Evolutionary conservation across 257 asterid genomes (phyloP), one percentile per base, ranked within the genome.

Genomic region (Jacaranda mimosifolia): DNA sequence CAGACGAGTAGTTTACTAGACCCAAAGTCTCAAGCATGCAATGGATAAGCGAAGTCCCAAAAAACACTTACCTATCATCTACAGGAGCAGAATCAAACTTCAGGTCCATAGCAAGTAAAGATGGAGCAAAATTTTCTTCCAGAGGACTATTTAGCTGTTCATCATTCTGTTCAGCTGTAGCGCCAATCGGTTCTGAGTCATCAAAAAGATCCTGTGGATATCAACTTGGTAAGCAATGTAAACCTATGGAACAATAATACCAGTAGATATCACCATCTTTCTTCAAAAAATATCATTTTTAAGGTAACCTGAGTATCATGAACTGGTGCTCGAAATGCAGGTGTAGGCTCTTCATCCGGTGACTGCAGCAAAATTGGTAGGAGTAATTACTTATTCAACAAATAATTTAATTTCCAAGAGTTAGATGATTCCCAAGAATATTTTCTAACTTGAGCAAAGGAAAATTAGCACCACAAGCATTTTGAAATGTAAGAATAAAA

Each of bases 41-140:
- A 65, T 53, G 19, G 6, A 74, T 2, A 64, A 53, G 56, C 35
- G 21, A 67, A 21, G 10, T 57, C 72, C 9, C 15, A 35, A 75
- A 59, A 68, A 63, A 35, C 53, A 81, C 85, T 70, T 72, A 91
- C 98, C 94, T 85, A 64, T 89, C 94, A 84, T 90, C 90, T 57
- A 85, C 70, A 49, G 87, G 89, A 68, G 79, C 96, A 70, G 97
- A 90, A 86, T 95, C 99, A 81, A 93, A 84, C 78, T 89, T 87
- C 89, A 91, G 79, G 79, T 89, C 82, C 93, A 91, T 83, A 80
- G 92, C 82, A 75, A 73, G 92, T 64, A 85, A 76, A 75, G 98
- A 89, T 66, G 99, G 93, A 70, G 86, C 88, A 72, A 84, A 79
- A 72, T 83, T 87, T 80, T 88, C 94, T 68, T 90, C 87, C 51